These are phyloP conservation scores for Penicillium herquei DNA, from an alignment of 495 filamentous ascomycete genomes.

Conservation along the genomic window DNA sequence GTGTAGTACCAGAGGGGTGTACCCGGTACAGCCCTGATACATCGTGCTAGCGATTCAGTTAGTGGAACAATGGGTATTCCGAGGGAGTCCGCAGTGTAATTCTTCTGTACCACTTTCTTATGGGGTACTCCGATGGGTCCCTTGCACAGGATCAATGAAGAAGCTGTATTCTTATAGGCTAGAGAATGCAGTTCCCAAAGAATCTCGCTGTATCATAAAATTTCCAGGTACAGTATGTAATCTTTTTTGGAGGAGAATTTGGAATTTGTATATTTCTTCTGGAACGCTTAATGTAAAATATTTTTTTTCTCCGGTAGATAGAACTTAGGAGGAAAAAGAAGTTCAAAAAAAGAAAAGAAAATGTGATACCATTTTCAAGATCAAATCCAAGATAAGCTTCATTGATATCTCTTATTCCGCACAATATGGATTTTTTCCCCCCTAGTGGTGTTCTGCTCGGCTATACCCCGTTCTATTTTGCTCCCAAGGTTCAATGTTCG, in stretches of 20 bases:
- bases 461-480: conserved; percentile 16
- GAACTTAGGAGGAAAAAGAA: too few relatives aligned
- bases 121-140: background rate
- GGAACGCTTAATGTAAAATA: too few relatives aligned
- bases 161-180: background rate
- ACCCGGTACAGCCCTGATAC: conserved; percentile 7
- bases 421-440: background rate
- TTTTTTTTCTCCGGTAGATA: too few relatives aligned
- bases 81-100: background rate
- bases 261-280: too few relatives aligned
- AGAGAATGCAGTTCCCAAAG: too few relatives aligned
- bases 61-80: background rate
- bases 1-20: background rate
- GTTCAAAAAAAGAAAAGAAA: too few relatives aligned
- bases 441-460: conserved; percentile 12
- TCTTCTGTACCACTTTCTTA: background rate
- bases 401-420: background rate
- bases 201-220: too few relatives aligned
- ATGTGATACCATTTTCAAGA: background rate
- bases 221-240: too few relatives aligned
- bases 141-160: background rate
- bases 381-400: conserved; percentile 16
- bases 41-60: background rate
- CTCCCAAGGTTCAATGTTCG: conserved; percentile 12
- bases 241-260: too few relatives aligned